Evolutionary conservation across 2,329 filamentous ascomycete genomes (phyloP).

Genomic region (Knufia fluminis): DNA sequence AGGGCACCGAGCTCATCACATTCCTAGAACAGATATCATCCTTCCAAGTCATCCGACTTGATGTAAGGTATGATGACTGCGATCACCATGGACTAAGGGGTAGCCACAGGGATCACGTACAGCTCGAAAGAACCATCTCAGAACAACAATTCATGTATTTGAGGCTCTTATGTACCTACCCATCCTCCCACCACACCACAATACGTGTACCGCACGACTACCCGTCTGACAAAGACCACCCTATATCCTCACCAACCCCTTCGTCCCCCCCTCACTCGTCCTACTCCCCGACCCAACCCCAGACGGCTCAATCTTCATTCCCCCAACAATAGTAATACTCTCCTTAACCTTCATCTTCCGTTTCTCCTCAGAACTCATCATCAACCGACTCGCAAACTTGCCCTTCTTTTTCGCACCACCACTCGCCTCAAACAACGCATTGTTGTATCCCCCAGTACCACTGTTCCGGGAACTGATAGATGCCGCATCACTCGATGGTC

Average conservation of each 20-base stretch:
- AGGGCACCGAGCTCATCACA: too few species aligned
- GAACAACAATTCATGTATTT: too few species aligned
- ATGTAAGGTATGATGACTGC: too few species aligned
- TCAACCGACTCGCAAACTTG: constrained; percentile 17
- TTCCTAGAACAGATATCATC: too few species aligned
- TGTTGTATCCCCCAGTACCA: neutral
- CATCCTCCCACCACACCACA: neutral
- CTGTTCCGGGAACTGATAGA: neutral
- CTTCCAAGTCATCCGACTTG: too few species aligned
- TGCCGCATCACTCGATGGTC: neutral
- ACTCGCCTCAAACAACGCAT: constrained; percentile 22
- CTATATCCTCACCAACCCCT: neutral
- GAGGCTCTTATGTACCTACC: neutral
- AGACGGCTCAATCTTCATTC: neutral
- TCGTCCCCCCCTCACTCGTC: neutral
- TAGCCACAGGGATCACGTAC: too few species aligned
- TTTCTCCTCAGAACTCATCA: constrained; percentile 28
- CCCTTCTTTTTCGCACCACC: constrained; percentile 28
- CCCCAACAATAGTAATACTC: constrained; percentile 32
- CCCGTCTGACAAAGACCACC: too few species aligned
- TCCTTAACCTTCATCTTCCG: constrained; percentile 31
- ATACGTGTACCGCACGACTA: too few species aligned
- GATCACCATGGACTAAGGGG: too few species aligned
- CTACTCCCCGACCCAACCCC: neutral
- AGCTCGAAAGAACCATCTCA: too few species aligned